Percentiles rank a stretch among this genome's conserved stretches.
Conservation (phyloP, 176 grass and related monocot species). For the Oryza officinalis region DNA sequence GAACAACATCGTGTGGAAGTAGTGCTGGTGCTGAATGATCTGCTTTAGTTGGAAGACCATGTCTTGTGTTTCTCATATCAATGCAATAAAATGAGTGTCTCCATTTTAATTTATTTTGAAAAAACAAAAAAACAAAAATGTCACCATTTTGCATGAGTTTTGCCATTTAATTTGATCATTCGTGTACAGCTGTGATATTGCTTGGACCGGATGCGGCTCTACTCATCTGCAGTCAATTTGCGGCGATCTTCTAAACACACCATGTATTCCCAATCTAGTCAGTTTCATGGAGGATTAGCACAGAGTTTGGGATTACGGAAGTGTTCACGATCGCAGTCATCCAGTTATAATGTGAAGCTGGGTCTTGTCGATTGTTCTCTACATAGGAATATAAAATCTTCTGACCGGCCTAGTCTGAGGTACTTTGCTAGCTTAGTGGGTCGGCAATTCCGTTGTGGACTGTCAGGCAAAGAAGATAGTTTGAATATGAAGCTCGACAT, state of each 20-base stretch:
- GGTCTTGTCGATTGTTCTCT: conserved; percentile 21
- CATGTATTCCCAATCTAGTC: conserved; percentile 40
- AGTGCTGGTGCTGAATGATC: neutral
- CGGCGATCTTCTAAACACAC: conserved; percentile 34
- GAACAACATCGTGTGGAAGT: neutral
- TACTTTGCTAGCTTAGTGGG: conserved; percentile 66
- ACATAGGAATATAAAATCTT: conserved; percentile 39
- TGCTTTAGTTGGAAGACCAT: neutral
- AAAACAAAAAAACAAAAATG: neutral
- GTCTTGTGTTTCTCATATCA: neutral
- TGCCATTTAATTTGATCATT: neutral
- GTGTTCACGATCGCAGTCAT: conserved; percentile 19
- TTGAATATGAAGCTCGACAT: conserved; percentile 55
- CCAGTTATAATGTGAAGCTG: neutral
- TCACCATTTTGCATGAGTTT: neutral
- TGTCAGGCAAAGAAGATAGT: conserved; percentile 56
- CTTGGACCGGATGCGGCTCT: conserved; percentile 44
- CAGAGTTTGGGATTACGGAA: conserved; percentile 39
- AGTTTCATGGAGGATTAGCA: conserved; percentile 41
- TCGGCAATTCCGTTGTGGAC: conserved; percentile 50
- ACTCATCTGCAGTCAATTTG: conserved; percentile 38
- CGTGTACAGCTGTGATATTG: neutral
- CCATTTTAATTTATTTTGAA: no score
- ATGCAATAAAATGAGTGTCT: neutral
- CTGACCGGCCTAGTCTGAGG: conserved; percentile 37